Conservation (phyloP, 768 basidiomycete genomes). For the Russula brevipes region DNA sequence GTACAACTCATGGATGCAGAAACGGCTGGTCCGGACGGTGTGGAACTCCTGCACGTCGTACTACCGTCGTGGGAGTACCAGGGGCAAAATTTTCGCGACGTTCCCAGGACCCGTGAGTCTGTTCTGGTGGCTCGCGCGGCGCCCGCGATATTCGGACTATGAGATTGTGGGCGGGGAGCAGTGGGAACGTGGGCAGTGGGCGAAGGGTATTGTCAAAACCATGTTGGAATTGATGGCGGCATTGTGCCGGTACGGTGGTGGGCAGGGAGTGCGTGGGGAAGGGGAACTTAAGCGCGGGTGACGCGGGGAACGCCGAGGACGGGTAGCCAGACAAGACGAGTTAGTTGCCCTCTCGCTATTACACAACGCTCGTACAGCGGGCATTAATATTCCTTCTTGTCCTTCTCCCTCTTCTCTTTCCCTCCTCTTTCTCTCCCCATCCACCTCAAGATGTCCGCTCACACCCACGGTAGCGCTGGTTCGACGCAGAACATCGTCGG, state of each 20-base stretch:
- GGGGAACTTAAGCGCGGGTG: neutral
- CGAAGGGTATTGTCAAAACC: neutral
- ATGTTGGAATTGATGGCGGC: neutral
- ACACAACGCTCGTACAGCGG: neutral
- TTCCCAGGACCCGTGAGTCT: slow-evolving; percentile 51
- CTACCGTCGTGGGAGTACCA: slow-evolving; percentile 39
- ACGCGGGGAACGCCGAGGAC: slow-evolving; percentile 1
- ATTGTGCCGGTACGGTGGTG: neutral
- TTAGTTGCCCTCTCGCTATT: neutral
- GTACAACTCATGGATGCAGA: slow-evolving; percentile 51
- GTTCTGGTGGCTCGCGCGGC: slow-evolving; percentile 49
- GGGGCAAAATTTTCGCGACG: slow-evolving; percentile 41
- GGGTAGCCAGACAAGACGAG: neutral
- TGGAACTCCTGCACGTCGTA: slow-evolving; percentile 53
- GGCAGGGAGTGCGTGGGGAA: neutral
- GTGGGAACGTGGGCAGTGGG: slow-evolving; percentile 30
- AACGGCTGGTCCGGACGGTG: slow-evolving; percentile 43
- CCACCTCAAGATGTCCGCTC: slow-evolving; percentile 30
- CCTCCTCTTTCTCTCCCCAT: slow-evolving; percentile 16
- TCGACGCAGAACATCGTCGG: slow-evolving; percentile 80
- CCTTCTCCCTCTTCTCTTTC: slow-evolving; percentile 15
- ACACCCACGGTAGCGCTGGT: slow-evolving; percentile 47
- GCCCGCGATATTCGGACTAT: slow-evolving; percentile 42
- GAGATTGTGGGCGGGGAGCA: slow-evolving; percentile 38
- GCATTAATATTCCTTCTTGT: slow-evolving; percentile 11